Evolutionary conservation across 345 rosid genomes (phyloP).

Genomic region (Syzygium oleosum): DNA sequence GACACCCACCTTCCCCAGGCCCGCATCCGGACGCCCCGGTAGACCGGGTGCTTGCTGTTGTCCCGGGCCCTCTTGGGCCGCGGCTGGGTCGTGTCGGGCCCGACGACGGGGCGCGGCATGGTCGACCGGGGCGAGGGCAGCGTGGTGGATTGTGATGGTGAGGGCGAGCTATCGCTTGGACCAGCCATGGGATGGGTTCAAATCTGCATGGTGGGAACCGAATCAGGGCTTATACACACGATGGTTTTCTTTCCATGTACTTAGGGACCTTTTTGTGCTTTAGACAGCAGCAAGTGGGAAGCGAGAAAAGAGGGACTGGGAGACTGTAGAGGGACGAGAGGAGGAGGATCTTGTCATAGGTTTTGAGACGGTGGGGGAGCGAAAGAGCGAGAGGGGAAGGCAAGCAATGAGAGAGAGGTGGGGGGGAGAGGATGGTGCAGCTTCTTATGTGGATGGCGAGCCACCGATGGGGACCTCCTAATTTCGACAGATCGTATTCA

Average conservation of each 20-base stretch:
- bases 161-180: not conserved
- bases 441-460: too few relatives aligned
- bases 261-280: not conserved
- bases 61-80: not conserved
- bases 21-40: constrained; percentile 54
- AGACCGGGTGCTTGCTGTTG: constrained; percentile 34
- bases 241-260: not conserved
- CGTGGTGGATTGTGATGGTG: not conserved
- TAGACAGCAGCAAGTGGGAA: not conserved
- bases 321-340: not conserved
- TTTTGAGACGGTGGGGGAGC: not conserved
- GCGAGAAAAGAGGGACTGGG: not conserved
- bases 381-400: too few relatives aligned
- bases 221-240: not conserved
- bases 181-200: not conserved
- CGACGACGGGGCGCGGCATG: too few relatives aligned
- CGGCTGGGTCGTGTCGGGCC: not conserved
- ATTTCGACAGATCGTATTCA: not conserved
- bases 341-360: not conserved
- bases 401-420: too few relatives aligned
- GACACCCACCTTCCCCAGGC: constrained; percentile 66
- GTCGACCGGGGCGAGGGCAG: not conserved
- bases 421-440: not conserved
- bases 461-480: not conserved
- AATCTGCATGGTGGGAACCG: not conserved